Base-by-base conservation (phyloP, 106 monocot species). In the Acanthochlamys bracteata region DNA sequence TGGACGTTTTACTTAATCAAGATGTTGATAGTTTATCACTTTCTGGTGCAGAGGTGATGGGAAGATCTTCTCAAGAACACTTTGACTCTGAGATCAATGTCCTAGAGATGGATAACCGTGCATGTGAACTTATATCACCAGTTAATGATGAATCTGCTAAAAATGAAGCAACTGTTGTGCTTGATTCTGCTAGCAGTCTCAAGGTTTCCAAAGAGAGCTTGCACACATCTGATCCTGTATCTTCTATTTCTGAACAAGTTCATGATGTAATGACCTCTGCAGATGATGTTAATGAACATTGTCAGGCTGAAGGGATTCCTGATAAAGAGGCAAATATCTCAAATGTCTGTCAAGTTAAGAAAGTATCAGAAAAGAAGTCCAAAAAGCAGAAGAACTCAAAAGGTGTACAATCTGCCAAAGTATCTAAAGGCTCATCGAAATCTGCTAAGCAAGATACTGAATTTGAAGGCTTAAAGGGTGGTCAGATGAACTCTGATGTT, bases 321-420 rank as follows among this genome's bases (percentile, higher is more conserved):
- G 20, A 13, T 4, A 85, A 82, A 69, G 84, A 68, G 73, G 33
- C 55, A 1, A 63, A 82, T 59, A 58, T 24, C 56, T n/a, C 25
- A 42, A 82, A 84, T 56, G 53, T 43, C 15, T 76, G 49, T 40
- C 80, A 82, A 33, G 53, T 65, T 11, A 98, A 92, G 55, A 92
- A 81, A 60, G 25, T 63, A 26, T 74, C 80, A 61, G 90, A 90
- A 41, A 95, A 90, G 73, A 95, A 95, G 64, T 76, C 82, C 15
- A 95, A 71, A 67, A 92, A 83, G 67, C 96, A 92, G 73, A 98
- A 82, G 75, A 86, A 72, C 60, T 63, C 62, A 11, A 83, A 92
- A 69, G 24, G 66, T 61, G 59, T 66, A 40, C 16, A 66, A 53
- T 58, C 63, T 59, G 24, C 73, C 4, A 77, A 77, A 7, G n/a